Evolutionary conservation across 1,284 basidiomycete species (phyloP).

Genomic region (Rhodotorula sp.): DNA sequence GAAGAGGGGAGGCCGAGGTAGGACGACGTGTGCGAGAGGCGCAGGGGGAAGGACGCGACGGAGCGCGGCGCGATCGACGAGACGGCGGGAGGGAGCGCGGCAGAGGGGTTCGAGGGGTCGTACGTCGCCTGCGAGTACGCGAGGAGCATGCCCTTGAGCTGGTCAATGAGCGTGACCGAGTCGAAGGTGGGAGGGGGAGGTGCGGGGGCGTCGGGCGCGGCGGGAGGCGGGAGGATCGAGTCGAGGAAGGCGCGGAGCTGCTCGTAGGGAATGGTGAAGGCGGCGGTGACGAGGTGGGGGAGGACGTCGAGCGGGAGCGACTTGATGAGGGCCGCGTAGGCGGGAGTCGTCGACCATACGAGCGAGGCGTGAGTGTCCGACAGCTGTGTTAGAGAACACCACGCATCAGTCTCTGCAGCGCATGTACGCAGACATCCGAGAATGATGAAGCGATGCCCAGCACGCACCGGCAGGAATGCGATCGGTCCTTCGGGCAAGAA

Average conservation of each 20-base stretch:
- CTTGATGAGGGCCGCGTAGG: conserved; percentile 72
- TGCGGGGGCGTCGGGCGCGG: conserved; percentile 21
- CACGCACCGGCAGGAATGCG: conserved; percentile 73
- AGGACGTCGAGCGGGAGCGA: conserved; percentile 68
- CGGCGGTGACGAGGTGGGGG: conserved; percentile 79
- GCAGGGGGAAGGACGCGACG: conserved; percentile 85
- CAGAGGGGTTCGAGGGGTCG: conserved; percentile 58
- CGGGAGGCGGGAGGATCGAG: conserved; percentile 54
- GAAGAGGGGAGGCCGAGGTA: conserved; percentile 70
- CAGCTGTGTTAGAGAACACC: conserved; percentile 51
- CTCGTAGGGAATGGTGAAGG: conserved; percentile 69
- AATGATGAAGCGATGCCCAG: not conserved
- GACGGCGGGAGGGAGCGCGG: conserved; percentile 75
- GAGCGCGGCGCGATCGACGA: conserved; percentile 71
- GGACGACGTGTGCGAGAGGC: conserved; percentile 80
- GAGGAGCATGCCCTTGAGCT: conserved; percentile 3
- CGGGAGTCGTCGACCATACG: conserved; percentile 90
- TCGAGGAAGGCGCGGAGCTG: conserved; percentile 53
- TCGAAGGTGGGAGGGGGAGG: not conserved
- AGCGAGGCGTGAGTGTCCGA: conserved; percentile 75
- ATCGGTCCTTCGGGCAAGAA: conserved; percentile 95
- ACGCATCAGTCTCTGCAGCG: not conserved
- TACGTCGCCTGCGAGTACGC: conserved; percentile 15
- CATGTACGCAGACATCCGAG: too few relatives aligned
- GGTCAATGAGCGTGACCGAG: not conserved